phyloP scores from a whole-genome alignment of 108 stramenopile species.

The Nitzschia inconspicua region DNA sequence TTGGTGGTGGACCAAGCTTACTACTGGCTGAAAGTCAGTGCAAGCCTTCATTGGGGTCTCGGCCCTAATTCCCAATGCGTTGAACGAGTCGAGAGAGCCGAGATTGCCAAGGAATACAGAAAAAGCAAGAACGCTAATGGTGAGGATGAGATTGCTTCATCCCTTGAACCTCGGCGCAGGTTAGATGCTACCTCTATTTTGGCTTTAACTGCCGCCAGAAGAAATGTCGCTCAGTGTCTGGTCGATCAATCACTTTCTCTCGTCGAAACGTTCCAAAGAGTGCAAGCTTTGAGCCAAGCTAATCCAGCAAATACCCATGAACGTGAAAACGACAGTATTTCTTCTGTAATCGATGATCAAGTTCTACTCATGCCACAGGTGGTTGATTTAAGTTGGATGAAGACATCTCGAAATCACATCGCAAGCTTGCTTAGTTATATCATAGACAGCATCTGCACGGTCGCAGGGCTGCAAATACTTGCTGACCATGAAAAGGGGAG shows the following conservation, averaged over 20 bases:
- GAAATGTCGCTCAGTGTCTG: neutral
- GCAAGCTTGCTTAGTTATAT: slow-evolving; percentile 6
- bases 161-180: neutral
- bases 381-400: slow-evolving; percentile 28
- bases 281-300: too few species aligned
- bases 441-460: neutral
- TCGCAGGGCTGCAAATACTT: neutral
- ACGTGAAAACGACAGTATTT: neutral
- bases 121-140: neutral
- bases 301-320: too few species aligned
- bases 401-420: slow-evolving; percentile 15
- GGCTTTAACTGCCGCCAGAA: neutral
- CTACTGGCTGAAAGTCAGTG: slow-evolving; percentile 11
- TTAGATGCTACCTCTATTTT: slow-evolving; percentile 2
- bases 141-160: neutral
- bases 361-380: slow-evolving; percentile 7
- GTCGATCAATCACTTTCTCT: neutral
- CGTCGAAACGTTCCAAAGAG: neutral
- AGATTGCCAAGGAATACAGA: slow-evolving; percentile 11
- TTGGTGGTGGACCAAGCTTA: slow-evolving; percentile 20
- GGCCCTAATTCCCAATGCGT: slow-evolving; percentile 38
- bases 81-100: slow-evolving; percentile 36
- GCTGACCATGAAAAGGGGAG: neutral
- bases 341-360: neutral
- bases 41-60: slow-evolving; percentile 32